Evolutionary conservation across 148 eudicot species (phyloP), one percentile per base, ranked within the genome.

Genomic region (Gaultheria prostrata): DNA sequence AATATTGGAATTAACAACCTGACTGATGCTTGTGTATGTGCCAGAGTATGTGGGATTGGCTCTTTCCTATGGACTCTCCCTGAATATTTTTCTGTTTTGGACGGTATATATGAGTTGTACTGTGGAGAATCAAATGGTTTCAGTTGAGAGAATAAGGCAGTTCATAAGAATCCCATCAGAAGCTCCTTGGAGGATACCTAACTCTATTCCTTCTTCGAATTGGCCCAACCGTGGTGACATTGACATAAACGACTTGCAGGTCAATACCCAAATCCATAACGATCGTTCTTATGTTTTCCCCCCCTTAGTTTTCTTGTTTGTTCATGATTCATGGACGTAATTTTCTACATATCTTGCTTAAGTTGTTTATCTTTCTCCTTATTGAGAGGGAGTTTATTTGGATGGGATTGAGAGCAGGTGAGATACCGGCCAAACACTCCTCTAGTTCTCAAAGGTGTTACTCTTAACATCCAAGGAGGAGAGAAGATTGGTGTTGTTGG

Each of bases 401-500:
- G 9, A 28, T 78, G 80, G 39, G 28, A 50, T 8, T 10, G 48
- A 73, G 79, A 45, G 70, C 88, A 90, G 91, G 93, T 91, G 21
- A 84, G 90, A 79, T 91, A 89, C 75, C 67, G 91, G 6, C 67
- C 83, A 39, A 86, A 89, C 63, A 89, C 91, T 50, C 93, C 93
- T 26, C 61, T 89, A 70, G 91, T 91, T 50, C 79, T 87, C 39
- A 89, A 89, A 78, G 91, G 91, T 3, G 79, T 91, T 13, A 73
- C 80, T 43, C 84, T 89, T 26, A 67, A 81, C 79, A 86, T 91
- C 46, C 80, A 48, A 0, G 91, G 93, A 70, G 93, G 93, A 30
- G 93, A 91, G 50, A 91, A 89, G 83, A 86, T 91, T 61, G 93
- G 93, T 9, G 83, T 91, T 78, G 93, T 89, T 75, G 93, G 93